phyloP scores from a whole-genome alignment of 768 basidiomycete genomes.

The Mycena alexandri region DNA sequence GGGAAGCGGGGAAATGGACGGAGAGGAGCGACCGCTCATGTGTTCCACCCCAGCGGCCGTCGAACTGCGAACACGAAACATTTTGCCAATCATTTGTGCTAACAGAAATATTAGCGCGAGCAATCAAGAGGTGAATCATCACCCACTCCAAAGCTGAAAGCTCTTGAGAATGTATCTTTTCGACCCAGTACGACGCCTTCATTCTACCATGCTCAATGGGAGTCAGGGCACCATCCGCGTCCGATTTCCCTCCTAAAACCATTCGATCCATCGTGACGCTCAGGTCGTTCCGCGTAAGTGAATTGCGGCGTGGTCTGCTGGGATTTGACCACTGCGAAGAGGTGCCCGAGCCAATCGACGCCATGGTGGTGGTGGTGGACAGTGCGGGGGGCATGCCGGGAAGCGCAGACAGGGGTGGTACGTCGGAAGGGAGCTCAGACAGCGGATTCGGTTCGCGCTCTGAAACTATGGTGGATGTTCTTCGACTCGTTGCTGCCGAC shows the following conservation, averaged over 20 bases:
- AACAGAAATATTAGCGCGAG: constrained; percentile 24
- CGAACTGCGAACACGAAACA: constrained; percentile 73
- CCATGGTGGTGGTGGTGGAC: constrained; percentile 66
- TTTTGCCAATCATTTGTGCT: constrained; percentile 59
- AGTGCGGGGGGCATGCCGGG: constrained; percentile 67
- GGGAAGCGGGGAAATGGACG: constrained; percentile 63
- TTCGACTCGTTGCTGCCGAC: constrained; percentile 50
- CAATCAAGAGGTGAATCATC: constrained; percentile 18
- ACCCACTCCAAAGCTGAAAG: constrained; percentile 65
- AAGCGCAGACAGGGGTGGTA: constrained; percentile 60
- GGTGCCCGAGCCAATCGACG: constrained; percentile 56
- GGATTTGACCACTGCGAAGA: constrained; percentile 47
- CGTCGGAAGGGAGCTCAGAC: constrained; percentile 55
- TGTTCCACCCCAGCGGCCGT: constrained; percentile 72
- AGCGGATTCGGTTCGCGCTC: constrained; percentile 53
- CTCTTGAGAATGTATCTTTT: constrained; percentile 65
- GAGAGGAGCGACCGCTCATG: constrained; percentile 66
- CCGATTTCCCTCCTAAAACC: constrained; percentile 67
- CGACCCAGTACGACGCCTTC: constrained; percentile 82
- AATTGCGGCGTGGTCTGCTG: constrained; percentile 56
- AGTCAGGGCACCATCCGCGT: constrained; percentile 53
- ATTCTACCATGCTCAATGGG: constrained; percentile 73
- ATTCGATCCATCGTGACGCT: constrained; percentile 76
- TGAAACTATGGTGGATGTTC: constrained; percentile 53
- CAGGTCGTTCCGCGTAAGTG: constrained; percentile 65